Base-by-base conservation (phyloP, 2,329 filamentous ascomycete genomes). In the Diaporthe sp. region DNA sequence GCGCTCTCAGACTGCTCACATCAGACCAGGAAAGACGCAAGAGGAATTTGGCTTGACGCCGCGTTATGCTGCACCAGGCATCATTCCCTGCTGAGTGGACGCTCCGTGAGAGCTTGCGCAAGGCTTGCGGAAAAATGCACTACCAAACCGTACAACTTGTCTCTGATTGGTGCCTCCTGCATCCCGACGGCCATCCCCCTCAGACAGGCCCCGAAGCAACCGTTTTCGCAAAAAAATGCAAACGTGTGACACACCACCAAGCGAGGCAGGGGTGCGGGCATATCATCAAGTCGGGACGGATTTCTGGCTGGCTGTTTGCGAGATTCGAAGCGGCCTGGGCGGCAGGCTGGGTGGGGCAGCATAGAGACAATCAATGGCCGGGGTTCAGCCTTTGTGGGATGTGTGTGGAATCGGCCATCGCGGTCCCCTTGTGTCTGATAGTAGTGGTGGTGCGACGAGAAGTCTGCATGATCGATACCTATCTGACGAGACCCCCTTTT, bases 31-130 rank as follows among this genome's bases (percentile, higher is more conserved):
- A 74, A 57, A 75, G 73, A 68, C 69, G 75, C 57, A 73, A 58
- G 72, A 67, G 69, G 70, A 68, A 65, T 73, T 25, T 53, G 75
- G 70, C 73, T 75, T 73, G 74, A 75, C 75, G 75, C 75, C 75
- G 75, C 73, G 46, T 75, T 77, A 75, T 76, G 73, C 75, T 73
- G 75, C 75, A 73, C 55, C 75, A 75, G 62, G 75, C 75, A 75
- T 75, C 57, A 58, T 73, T 71, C 73, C 73, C 72, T 76, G 75
- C 70, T 55, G 55, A 49, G 58, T 75, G 73, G 73, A 19, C 57
- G 73, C 69, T 75, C 61, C 61, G 68, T 75, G 75, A 74, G 65
- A 74, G 74, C 73, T 75, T 73, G 73, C 73, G 69, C 75, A 77
- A 75, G 73, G 73, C 75, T 77, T 68, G 69, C 71, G 73, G 53